Evolutionary conservation across 2,329 filamentous ascomycete species (phyloP), one percentile per base, ranked within the genome.

Genomic region (Monosporascus ibericus): DNA sequence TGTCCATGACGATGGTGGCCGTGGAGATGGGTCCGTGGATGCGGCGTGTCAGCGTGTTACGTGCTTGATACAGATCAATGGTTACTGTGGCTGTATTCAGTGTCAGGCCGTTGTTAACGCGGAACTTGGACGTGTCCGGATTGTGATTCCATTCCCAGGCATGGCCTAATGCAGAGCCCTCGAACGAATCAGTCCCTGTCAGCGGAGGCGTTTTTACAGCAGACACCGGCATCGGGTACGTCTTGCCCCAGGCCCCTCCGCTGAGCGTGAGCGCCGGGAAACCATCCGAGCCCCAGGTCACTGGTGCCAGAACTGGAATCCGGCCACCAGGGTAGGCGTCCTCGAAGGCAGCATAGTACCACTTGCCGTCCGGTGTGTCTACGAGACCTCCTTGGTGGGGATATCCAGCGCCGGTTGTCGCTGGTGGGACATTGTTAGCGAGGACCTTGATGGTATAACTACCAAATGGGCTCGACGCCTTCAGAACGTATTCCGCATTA

Each of bases 121-220:
- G 62, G 58, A 66, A 84, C 8, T 72, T 75, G 9, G 63, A 67
- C 1, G 65, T 70, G 51, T 84, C 78, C 0, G 81, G 81, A 61
- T 84, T 83, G 57, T 84, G 81, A 59, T 84, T 85, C 80, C 80
- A 84, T 62, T 84, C 80, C 77, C 78, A 84, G 2, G 73, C 66
- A 0, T 71, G 69, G 6, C 68, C 63, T 1, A 84, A 68, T 0
- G 64, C 56, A 0, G 65, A 59, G 0, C 74, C 75, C 0, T 55
- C 48, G 55, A 84, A 84, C 0, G 53, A 63, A 53, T 84, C 78
- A 0, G 69, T 72, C 17, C 76, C 72, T 0, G 68, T 65, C 36
- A 65, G 54, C 18, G 58, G 55, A 5, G 54, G 44, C 3, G 67
- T 54, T 2, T 62, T 58, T 52, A 63, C 64, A 15, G 62, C 57